Evolutionary conservation across 768 basidiomycete species (phyloP), one percentile per base, ranked within the genome.

Genomic region (Piloderma croceum): DNA sequence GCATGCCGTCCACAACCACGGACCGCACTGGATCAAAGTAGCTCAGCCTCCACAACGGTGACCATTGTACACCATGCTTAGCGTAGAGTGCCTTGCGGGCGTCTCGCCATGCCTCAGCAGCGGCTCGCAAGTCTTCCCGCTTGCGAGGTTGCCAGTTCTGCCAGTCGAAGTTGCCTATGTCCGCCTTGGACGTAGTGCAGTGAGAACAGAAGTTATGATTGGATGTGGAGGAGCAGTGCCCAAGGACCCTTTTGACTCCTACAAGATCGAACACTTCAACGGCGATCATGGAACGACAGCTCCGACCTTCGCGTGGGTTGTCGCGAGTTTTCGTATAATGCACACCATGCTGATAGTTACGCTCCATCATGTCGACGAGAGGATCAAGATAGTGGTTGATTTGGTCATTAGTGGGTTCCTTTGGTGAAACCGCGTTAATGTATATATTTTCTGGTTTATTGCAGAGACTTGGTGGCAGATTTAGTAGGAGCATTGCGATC

Each of bases 391-490:
- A 49, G 33, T 69, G 64, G 27, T 73, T 69, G 6, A 69, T 49
- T 24, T 62, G 45, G 0, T 56, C 32, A 0, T 59, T 38, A 1
- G 48, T 50, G 1, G 70, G 68, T 32, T 65, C 58, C 1, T 55
- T 45, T 0, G 70, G 71, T 19, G 71, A 64, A 39, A 73, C 46
- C 0, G 61, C 67, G 2, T 45, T 57, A 0, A 63, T 43, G 42
- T 57, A 71, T 50, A 73, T 59, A 41, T 73, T 70, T 45, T 70
- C 62, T 0, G 52, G 22, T 23, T 53, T 49, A 40, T 62, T 63
- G 13, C 56, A 51, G 12, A 56, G 23, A n/a, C 53, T 39, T 1
- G 54, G 56, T 4, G 66, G 67, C 7, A 70, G 53, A 45, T 66
- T 70, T 4, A 67, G 39, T 41, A 59, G 63, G 5, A 55, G 53